Base-by-base conservation (phyloP, 2,329 filamentous ascomycete species). In the Hymenoscyphus infarciens region DNA sequence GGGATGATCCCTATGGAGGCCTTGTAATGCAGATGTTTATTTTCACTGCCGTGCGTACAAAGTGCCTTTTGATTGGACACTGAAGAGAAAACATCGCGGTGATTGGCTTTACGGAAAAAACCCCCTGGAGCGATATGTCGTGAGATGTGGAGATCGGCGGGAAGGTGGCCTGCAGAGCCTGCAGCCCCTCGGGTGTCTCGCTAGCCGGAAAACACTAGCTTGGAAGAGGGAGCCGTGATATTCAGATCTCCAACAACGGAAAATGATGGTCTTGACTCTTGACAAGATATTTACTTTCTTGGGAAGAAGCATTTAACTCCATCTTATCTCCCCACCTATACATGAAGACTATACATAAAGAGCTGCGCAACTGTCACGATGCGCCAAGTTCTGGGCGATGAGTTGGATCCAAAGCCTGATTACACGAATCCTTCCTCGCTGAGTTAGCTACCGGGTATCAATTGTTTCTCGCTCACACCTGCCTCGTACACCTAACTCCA, bases 191-290 rank as follows among this genome's bases (percentile, higher is more conserved):
- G n/a, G 45, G 19, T 52, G 45, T 52, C 45, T 52, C 45, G 45
- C 45, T 13, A 52, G 45, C 19, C 45, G 45, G 19, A 11, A n/a
- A 45, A 45, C 39, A 45, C 39, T n/a, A 45, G 39, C 39, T 19
- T 52, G 45, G 45, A 22, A 25, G 45, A 52, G 45, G 45, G 45
- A 52, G 45, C 45, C 45, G 45, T 52, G 25, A 52, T 49, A n/a
- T 49, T 22, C 42, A 52, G 25, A 38, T 38, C 35, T 38, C 11
- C 35, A 38, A 16, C 35, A 38, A 38, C 33, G 5, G 38, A 42
- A n/a, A 5, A 49, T 49, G 19, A 49, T 49, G 22, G n/a, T 45
- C 45, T 52, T 52, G 19, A 52, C 19, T 45, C 45, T 52, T 52
- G 19, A 52, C 19, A 52, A 3, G 42, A 49, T 49, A 10, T 22